A percentile compares a stretch with the other conserved stretches of the same genome.
Evolutionary conservation across 139 green algal species (phyloP).

Genomic region (Prasinococcaceae sp.): DNA sequence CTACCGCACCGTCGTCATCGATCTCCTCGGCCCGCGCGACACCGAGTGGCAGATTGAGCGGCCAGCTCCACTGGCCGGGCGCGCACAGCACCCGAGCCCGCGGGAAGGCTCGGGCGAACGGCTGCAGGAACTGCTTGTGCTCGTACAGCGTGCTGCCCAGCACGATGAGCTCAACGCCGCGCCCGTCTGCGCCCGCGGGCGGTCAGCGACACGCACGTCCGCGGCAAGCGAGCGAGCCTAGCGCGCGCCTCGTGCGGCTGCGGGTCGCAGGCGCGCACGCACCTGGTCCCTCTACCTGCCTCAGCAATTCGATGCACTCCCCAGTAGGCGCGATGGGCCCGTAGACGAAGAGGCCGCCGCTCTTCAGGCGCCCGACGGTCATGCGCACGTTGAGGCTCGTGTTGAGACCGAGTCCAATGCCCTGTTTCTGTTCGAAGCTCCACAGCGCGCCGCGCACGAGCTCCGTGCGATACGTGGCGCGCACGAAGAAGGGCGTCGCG

Average conservation of each 20-base stretch:
- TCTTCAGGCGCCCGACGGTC: conserved; percentile 13
- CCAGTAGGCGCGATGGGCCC: conserved; percentile 16
- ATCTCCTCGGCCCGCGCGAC: neutral
- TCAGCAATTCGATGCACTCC: conserved; percentile 12
- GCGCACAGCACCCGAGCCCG: neutral
- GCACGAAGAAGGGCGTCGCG: conserved; percentile 5
- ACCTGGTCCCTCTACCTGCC: too few species aligned
- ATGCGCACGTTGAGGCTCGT: conserved; percentile 18
- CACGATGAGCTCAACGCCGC: conserved; percentile 16
- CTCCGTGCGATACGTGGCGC: conserved; percentile 9
- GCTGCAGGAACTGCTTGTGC: conserved; percentile 19
- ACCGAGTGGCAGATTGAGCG: conserved; percentile 3
- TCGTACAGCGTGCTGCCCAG: conserved; percentile 15
- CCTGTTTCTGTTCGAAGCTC: conserved; percentile 24
- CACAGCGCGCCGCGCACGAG: conserved; percentile 13
- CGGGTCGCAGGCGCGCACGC: too few species aligned
- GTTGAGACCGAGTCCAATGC: conserved; percentile 22
- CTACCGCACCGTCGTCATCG: neutral
- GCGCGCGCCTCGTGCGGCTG: too few species aligned
- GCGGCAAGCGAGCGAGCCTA: too few species aligned
- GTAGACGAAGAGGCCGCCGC: conserved; percentile 18
- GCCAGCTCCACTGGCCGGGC: neutral
- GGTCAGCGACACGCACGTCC: too few species aligned
- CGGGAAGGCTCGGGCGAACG: conserved; percentile 7
- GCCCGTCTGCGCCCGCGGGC: too few species aligned